Conservation (phyloP, 1,284 basidiomycete species). For the Boletus albobrunnescens region DNA sequence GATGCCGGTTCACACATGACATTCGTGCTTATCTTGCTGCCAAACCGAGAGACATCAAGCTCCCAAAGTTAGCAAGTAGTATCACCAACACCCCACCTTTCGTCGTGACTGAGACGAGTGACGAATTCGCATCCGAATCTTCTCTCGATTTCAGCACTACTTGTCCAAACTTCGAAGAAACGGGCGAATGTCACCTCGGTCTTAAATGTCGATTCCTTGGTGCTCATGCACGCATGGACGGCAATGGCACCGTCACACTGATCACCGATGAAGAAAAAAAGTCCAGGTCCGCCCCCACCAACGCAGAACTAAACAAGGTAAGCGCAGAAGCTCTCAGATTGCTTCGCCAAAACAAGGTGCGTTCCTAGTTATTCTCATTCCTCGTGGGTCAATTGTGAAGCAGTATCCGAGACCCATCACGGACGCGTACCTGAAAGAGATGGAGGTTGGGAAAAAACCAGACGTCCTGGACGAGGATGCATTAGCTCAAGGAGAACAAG, state of each 20-base stretch:
- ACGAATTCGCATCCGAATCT: conserved; percentile 7
- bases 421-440: conserved; percentile 61
- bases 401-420: conserved; percentile 69
- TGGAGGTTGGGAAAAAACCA: conserved; percentile 43
- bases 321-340: conserved; percentile 52
- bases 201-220: conserved; percentile 91
- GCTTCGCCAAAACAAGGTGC: conserved; percentile 65
- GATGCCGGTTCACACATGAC: conserved; percentile 83
- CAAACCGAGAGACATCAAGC: conserved; percentile 73
- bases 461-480: conserved; percentile 34
- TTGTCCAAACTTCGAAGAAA: conserved; percentile 73
- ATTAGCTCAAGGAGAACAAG: conserved; percentile 19
- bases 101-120: conserved; percentile 14
- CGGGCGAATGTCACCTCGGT: conserved; percentile 82
- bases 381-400: conserved; percentile 8
- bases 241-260: conserved; percentile 40
- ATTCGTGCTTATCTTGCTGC: conserved; percentile 69
- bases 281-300: conserved; percentile 45
- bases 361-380: conserved; percentile 10
- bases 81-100: conserved; percentile 50
- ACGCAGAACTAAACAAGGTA: conserved; percentile 76
- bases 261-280: conserved; percentile 58
- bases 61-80: conserved; percentile 44
- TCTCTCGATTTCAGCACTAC: conserved; percentile 48
- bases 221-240: conserved; percentile 53